Conservation (phyloP, 169 alveolate species). For the Plasmodium ovale region DNA sequence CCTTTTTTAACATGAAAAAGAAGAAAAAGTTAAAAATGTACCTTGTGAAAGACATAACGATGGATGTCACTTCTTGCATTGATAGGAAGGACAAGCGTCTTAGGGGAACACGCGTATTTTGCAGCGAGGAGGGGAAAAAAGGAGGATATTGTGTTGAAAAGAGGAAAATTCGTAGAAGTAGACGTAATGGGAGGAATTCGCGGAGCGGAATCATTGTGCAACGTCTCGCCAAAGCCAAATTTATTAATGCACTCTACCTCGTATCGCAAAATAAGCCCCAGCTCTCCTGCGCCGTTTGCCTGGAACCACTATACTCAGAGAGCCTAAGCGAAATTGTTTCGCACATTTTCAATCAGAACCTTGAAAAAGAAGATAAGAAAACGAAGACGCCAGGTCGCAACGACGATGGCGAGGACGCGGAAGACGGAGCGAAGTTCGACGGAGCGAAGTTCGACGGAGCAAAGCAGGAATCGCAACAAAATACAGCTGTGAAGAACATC, state of each 20-base stretch:
- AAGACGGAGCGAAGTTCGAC: too few species aligned
- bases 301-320: slow-evolving; percentile 62
- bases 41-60: slow-evolving; percentile 53
- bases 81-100: slow-evolving; percentile 15
- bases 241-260: slow-evolving; percentile 37
- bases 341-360: slow-evolving; percentile 23
- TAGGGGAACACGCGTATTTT: background rate
- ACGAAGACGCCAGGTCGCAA: too few species aligned
- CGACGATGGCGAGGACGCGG: too few species aligned
- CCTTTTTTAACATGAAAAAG: slow-evolving; percentile 58
- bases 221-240: slow-evolving; percentile 8
- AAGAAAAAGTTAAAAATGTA: slow-evolving; percentile 48
- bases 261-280: slow-evolving; percentile 62
- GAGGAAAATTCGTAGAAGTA: too few species aligned
- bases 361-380: slow-evolving; percentile 21
- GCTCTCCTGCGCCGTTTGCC: slow-evolving; percentile 63
- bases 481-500: too few species aligned
- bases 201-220: too few species aligned
- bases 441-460: too few species aligned
- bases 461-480: too few species aligned
- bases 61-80: slow-evolving; percentile 29
- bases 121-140: too few species aligned
- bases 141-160: too few species aligned
- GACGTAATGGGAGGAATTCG: too few species aligned
- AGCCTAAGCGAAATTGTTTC: slow-evolving; percentile 39